Percentiles rank a stretch among this genome's conserved stretches.
Evolutionary conservation across 208 protist species (phyloP).

Genomic region (Acanthamoeba lenticulata): DNA sequence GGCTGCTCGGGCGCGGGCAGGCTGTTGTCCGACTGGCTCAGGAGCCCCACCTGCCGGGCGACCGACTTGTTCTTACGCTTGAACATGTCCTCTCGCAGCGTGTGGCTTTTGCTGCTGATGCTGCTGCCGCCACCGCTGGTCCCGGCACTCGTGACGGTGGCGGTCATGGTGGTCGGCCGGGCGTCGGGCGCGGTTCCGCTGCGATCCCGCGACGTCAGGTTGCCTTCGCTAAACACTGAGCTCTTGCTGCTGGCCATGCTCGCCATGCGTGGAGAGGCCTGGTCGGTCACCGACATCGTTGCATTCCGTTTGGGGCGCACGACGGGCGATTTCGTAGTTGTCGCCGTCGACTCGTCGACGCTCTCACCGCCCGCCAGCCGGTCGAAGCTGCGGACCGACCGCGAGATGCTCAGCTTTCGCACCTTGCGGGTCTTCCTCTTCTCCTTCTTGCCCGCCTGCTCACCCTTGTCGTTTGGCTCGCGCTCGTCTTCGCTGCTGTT

Average conservation of each 20-base stretch:
- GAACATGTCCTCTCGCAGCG: not conserved
- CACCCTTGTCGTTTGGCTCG: not conserved
- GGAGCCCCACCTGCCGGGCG: not conserved
- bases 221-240: no score
- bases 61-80: not conserved
- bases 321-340: not conserved
- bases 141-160: not conserved
- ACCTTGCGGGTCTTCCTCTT: not conserved
- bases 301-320: not conserved
- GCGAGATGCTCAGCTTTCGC: not conserved
- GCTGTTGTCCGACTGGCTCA: not conserved
- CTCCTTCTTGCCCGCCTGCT: not conserved
- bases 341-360: not conserved
- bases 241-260: not conserved
- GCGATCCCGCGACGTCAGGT: not conserved
- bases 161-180: not conserved
- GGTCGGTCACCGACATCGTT: not conserved
- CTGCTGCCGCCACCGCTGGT: not conserved
- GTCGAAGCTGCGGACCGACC: constrained; percentile 19
- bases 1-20: not conserved
- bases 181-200: not conserved
- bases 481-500: not conserved
- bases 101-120: not conserved
- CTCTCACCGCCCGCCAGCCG: not conserved
- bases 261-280: not conserved